Conservation (phyloP, 2,329 filamentous ascomycete species). For the Xylariaceae sp. region DNA sequence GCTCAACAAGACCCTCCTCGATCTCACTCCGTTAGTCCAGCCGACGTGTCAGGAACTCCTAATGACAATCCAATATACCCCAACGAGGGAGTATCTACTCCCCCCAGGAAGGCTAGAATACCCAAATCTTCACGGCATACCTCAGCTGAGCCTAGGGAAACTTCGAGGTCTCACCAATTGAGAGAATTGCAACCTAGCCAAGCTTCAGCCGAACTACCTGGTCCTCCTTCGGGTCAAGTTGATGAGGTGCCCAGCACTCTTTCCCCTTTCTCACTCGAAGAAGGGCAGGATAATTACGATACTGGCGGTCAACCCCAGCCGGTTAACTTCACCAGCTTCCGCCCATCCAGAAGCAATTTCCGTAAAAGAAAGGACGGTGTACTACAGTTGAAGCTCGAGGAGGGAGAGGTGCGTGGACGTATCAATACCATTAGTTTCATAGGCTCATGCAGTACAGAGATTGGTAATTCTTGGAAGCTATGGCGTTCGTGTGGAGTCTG, state of each 20-base stretch:
- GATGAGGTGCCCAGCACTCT: constrained; percentile 2
- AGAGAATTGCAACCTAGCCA: background rate
- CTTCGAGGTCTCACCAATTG: background rate
- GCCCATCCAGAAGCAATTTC: constrained; percentile 28
- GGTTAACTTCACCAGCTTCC: constrained; percentile 30
- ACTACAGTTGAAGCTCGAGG: constrained; percentile 25
- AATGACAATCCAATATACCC: background rate
- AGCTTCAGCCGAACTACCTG: background rate
- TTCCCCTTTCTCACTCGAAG: constrained; percentile 11
- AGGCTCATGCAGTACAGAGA: constrained; percentile 40
- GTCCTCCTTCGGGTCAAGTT: background rate
- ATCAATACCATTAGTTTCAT: constrained; percentile 11
- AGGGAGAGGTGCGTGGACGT: constrained; percentile 30
- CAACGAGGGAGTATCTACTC: background rate
- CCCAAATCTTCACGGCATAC: background rate
- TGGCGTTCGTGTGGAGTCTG: constrained; percentile 57
- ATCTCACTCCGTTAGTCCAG: background rate
- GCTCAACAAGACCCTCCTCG: constrained; percentile 21
- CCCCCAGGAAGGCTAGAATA: constrained; percentile 22
- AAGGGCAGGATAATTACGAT: constrained; percentile 8
- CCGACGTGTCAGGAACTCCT: background rate
- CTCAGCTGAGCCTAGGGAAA: background rate
- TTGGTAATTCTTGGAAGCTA: constrained; percentile 65
- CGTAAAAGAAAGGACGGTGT: constrained; percentile 25
- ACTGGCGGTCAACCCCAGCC: constrained; percentile 8